Base-by-base conservation (phyloP, 257 asterid genomes). In the Przewalskia tangutica region DNA sequence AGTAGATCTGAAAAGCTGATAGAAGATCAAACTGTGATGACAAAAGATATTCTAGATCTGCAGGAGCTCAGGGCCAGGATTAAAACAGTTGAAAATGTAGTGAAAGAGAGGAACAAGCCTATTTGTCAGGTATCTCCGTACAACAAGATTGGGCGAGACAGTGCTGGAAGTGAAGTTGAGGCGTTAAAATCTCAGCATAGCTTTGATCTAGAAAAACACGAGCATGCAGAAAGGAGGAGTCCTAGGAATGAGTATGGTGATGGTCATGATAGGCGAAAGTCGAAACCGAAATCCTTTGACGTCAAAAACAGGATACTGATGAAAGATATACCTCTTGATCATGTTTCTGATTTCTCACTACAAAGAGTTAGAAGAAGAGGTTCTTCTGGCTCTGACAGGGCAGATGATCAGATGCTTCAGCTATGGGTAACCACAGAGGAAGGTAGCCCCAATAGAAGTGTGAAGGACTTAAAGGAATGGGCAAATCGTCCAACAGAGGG, bases 291-390 rank as follows among this genome's bases (percentile, higher is more conserved):
- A 88, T 66, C 88, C 79, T 53, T 85, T 20, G 88, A 90, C 17
- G 83, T 51, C 56, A 86, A 87, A 59, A 90, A 84, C 20, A 88
- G 86, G 27, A 81, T 84, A 83, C 85, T 87, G 54, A 90, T 91
- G 95, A 95, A 95, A 86, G 98, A 95, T 77, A 93, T 93, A 64
- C 97, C 97, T 80, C 95, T 95, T 5, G 98, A 95, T 84, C 93
- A 91, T 55, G 91, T 87, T 81, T 90, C 97, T 6, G 87, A 85
- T 78, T 46, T 67, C 87, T 84, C 89, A 51, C 63, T 79, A 6
- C 77, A 84, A 32, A 85, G 86, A 53, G 54, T 70, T 53, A 55
- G 62, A 55, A 55, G 62, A 55, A 89, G 83, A 85, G 86, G 82
- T 84, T 85, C 86, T 40, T 81, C 68, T 27, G 82, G 46, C 60